Evolutionary conservation across 23 red algal species (phyloP).

Genomic region (Chondrus crispus): DNA sequence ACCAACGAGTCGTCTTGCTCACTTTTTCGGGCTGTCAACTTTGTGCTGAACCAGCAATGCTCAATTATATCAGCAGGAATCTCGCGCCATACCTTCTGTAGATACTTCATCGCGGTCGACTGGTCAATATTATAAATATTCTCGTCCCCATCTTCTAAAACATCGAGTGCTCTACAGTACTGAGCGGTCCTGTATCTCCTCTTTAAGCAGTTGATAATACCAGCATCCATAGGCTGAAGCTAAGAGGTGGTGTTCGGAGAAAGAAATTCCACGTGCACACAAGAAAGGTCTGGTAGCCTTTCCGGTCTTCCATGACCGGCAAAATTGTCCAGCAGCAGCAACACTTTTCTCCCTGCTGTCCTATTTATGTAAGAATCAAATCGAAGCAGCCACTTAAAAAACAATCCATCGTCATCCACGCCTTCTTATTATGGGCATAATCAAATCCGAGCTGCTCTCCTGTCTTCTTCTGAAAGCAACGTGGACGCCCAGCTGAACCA

Average conservation of each 20-base stretch:
- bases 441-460: not conserved
- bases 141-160: not conserved
- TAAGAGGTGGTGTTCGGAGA: not conserved
- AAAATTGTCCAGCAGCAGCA: not conserved
- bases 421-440: not conserved
- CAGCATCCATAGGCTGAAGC: slow-evolving; percentile 13
- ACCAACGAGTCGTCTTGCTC: too few species aligned
- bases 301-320: not conserved
- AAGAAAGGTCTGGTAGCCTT: not conserved
- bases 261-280: not conserved
- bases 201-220: not conserved
- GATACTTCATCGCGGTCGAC: not conserved
- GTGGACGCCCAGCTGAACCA: not conserved
- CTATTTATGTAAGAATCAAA: slow-evolving; percentile 3
- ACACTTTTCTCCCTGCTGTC: not conserved
- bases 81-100: not conserved
- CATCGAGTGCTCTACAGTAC: not conserved
- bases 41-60: not conserved
- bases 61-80: not conserved
- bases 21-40: too few species aligned
- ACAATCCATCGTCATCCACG: not conserved
- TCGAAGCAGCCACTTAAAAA: not conserved
- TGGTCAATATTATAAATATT: slow-evolving; percentile 7
- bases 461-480: slow-evolving; percentile 4
- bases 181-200: not conserved